Base-by-base conservation (phyloP, 805 yeast species). In the Wickerhamomyces canadensis region DNA sequence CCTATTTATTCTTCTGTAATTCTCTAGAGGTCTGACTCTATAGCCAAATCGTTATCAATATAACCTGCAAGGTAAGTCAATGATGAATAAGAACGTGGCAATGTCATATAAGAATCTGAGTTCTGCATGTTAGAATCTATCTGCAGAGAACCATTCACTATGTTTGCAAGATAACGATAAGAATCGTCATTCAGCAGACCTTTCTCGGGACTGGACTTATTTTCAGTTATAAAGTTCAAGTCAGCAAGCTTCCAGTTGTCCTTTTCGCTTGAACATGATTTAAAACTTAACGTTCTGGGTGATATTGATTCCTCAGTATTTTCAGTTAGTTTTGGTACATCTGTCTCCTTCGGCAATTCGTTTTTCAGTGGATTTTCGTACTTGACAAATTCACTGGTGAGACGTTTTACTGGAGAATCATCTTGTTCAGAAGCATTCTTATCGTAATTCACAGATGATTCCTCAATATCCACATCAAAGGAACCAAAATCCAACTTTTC, bases 101-200 rank as follows among this genome's bases (percentile, higher is more conserved):
- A 24, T 2, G 46, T 36, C 14, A 38, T 38, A 17, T 35, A 42
- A 8, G 51, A 41, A 2, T 44, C 50, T 7, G 52, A 43, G 3
- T 33, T 36, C 25, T 37, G 40, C n/a, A 46, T 5, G 2, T 18
- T 32, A 9, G 37, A 45, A 10, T 25, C 35, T 6, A 34, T n/a
- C 10, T 35, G 30, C 6, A 35, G 27, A 3, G 55, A 51, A n/a
- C 57, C 60, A 9, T 55, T 50, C 5, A 65, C 37, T 6, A 61
- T 40, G 3, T 57, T 58, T 2, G 69, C 74, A 18, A 73, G 52
- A 40, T 72, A 73, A 0, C 62, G 61, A 46, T 61, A 72, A 0
- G 78, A 72, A 10, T 62, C 63, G 40, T 67, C 73, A 11, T 45
- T 34, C 4, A 45, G 36, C 7, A 60, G 29, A 27, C 29, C 31